Evolutionary conservation across 1,139 yeast genomes (phyloP).

Genomic region (Yamadazyma spencermartinsiae): DNA sequence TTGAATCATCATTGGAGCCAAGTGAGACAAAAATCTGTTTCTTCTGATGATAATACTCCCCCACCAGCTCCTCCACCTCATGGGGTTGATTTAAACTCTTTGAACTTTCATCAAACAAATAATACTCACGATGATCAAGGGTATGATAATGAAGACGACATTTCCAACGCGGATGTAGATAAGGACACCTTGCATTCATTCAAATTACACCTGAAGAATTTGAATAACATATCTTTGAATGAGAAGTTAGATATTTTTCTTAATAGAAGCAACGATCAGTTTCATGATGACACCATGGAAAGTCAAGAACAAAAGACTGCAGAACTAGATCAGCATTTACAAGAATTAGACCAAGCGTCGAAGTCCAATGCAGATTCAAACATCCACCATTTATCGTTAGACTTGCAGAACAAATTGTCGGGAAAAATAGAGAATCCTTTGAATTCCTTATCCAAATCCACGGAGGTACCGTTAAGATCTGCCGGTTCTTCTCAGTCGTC

Average conservation of each 20-base stretch:
- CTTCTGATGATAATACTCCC: constrained; percentile 25
- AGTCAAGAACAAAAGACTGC: constrained; percentile 7
- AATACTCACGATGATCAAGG: constrained; percentile 7
- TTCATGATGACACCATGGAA: constrained; percentile 9
- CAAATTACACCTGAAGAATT: constrained; percentile 28
- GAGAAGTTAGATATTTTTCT: constrained; percentile 42
- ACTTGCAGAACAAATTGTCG: constrained; percentile 27
- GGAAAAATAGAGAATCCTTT: constrained; percentile 35
- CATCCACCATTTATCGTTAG: constrained; percentile 38
- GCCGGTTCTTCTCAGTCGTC: constrained; percentile 49
- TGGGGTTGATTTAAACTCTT: constrained; percentile 12
- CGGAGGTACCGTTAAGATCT: constrained; percentile 32
- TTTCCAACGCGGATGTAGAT: constrained; percentile 21
- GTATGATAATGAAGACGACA: background rate
- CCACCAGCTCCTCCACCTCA: constrained; percentile 37
- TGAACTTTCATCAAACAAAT: constrained; percentile 7
- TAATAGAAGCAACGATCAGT: constrained; percentile 11
- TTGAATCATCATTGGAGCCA: constrained; percentile 30
- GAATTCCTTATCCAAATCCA: constrained; percentile 30
- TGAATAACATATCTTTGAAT: constrained; percentile 35
- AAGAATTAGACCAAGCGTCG: constrained; percentile 29
- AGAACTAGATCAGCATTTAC: constrained; percentile 40
- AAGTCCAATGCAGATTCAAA: constrained; percentile 31
- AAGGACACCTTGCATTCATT: constrained; percentile 23
- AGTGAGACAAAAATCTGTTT: constrained; percentile 10